phyloP scores from a whole-genome alignment of 768 basidiomycete species.

The Vishniacozyma victoriae region DNA sequence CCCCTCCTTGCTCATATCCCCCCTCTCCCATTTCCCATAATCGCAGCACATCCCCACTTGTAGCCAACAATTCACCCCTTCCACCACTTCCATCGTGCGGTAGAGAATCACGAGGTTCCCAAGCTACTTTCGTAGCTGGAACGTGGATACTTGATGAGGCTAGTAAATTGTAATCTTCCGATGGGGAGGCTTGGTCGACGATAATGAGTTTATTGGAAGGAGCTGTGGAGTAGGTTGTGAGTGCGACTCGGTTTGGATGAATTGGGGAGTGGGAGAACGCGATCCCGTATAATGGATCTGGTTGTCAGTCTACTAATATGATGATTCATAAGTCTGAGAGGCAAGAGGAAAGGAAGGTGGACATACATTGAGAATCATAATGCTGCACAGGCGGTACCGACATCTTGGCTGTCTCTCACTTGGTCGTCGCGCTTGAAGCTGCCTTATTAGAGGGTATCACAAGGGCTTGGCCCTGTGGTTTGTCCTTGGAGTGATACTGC shows the following conservation, averaged over 20 bases:
- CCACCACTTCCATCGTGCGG: constrained; percentile 13
- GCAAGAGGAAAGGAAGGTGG: too few species aligned
- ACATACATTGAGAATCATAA: constrained; percentile 84
- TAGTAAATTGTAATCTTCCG: constrained; percentile 71
- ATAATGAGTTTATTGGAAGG: constrained; percentile 46
- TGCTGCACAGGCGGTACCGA: constrained; percentile 52
- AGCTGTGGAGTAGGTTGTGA: constrained; percentile 80
- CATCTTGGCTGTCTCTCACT: too few species aligned
- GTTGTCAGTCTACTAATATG: too few species aligned
- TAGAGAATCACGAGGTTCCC: constrained; percentile 76
- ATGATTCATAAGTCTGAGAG: too few species aligned
- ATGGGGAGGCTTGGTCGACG: constrained; percentile 47
- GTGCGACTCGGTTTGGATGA: constrained; percentile 72
- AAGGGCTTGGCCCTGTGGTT: too few species aligned
- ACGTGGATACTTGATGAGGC: constrained; percentile 82
- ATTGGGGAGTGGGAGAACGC: constrained; percentile 54
- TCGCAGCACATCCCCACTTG: constrained; percentile 85
- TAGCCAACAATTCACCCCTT: constrained; percentile 76
- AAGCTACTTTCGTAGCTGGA: constrained; percentile 86
- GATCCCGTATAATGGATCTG: constrained; percentile 45
- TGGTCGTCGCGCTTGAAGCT: too few species aligned
- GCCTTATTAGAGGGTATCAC: too few species aligned
- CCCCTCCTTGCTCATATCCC: constrained; percentile 45
- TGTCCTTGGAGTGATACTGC: too few species aligned
- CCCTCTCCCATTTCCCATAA: constrained; percentile 86